A percentile compares a stretch with the other conserved stretches of the same genome.
Evolutionary conservation across 2,329 filamentous ascomycete species (phyloP).

Genomic region (Nemania serpens): DNA sequence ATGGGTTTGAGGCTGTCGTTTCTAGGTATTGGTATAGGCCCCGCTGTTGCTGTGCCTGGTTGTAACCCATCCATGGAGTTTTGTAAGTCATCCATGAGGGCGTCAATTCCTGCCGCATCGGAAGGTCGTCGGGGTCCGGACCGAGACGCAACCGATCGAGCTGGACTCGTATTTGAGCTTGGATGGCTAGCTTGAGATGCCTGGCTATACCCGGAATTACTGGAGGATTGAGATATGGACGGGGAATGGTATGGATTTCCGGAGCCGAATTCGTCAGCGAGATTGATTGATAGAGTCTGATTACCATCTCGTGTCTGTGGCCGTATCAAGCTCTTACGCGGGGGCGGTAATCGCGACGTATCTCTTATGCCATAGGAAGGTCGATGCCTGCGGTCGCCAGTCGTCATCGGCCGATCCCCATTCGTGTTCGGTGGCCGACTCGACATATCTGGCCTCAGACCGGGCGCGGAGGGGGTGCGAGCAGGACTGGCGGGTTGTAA

Average conservation of each 20-base stretch:
- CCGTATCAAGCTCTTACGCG: conserved; percentile 54
- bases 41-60: conserved; percentile 38
- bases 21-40: conserved; percentile 27
- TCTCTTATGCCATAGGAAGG: conserved; percentile 53
- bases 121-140: conserved; percentile 45
- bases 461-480: conserved; percentile 55
- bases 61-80: conserved; percentile 52
- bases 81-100: conserved; percentile 60
- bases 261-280: conserved; percentile 63
- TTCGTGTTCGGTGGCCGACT: conserved; percentile 37
- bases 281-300: conserved; percentile 53
- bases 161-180: conserved; percentile 66
- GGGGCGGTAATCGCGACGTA: conserved; percentile 57
- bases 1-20: conserved; percentile 9
- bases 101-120: conserved; percentile 50
- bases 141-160: conserved; percentile 47
- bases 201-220: conserved; percentile 63
- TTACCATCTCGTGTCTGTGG: conserved; percentile 47
- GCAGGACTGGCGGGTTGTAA: conserved; percentile 45
- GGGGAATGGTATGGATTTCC: conserved; percentile 68
- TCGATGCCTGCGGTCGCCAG: conserved; percentile 40
- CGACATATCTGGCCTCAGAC: conserved; percentile 47
- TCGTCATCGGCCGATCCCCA: conserved; percentile 32
- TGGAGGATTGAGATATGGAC: conserved; percentile 68
- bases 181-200: conserved; percentile 54